A percentile compares a stretch with the other conserved stretches of the same genome.
These are phyloP conservation scores for Ensete glaucum DNA, from an alignment of 176 grass and related monocot genomes.

Conservation along the genomic window DNA sequence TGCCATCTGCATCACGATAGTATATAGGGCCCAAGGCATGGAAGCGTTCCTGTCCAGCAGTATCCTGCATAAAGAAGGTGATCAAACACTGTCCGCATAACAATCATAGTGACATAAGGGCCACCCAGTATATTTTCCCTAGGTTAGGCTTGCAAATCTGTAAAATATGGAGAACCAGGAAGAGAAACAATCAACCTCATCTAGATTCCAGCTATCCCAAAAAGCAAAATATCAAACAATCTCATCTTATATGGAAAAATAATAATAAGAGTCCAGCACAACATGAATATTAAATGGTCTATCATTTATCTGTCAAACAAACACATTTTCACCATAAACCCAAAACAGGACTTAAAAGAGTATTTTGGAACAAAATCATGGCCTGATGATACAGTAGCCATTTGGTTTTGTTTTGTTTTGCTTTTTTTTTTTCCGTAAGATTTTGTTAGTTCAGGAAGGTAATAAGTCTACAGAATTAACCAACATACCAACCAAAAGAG, in stretches of 20 bases:
- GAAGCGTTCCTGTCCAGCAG: conserved; percentile 78
- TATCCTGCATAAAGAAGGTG: conserved; percentile 42
- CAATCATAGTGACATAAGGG: not conserved
- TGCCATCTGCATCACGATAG: conserved; percentile 76
- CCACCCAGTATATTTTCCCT: not conserved
- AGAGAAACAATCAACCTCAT: not conserved
- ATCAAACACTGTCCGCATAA: not conserved
- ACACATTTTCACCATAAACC: too few species aligned
- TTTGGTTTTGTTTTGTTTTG: too few species aligned
- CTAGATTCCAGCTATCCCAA: too few species aligned
- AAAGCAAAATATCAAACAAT: not conserved
- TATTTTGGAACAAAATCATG: too few species aligned
- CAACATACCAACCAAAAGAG: not conserved
- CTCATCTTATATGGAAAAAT: too few species aligned
- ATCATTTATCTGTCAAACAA: not conserved
- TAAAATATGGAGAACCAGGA: not conserved
- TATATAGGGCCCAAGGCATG: conserved; percentile 76
- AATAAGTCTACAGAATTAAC: not conserved
- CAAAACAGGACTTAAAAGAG: too few species aligned
- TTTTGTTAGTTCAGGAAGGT: not conserved
- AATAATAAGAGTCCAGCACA: not conserved
- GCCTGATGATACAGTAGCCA: too few species aligned
- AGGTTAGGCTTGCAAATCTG: not conserved
- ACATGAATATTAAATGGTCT: not conserved
- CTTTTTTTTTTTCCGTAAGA: too few species aligned